phyloP scores from a whole-genome alignment of 2,329 filamentous ascomycete genomes.

The Phyllosticta citribraziliensis region DNA sequence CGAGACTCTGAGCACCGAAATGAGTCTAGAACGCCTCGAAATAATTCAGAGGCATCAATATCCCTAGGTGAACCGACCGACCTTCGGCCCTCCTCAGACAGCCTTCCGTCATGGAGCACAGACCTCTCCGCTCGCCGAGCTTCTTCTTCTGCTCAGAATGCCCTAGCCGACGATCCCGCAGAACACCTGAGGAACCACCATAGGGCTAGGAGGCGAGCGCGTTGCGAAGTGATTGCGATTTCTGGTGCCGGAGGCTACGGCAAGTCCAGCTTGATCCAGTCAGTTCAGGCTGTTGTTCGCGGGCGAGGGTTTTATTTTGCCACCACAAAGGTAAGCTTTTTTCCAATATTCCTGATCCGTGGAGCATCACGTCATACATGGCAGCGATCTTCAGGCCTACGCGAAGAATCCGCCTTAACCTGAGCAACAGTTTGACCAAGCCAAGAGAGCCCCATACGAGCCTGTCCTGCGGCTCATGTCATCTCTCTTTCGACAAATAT shows the following conservation, averaged over 20 bases:
- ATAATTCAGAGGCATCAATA: slow-evolving; percentile 9
- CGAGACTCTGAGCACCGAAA: slow-evolving; percentile 37
- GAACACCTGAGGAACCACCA: slow-evolving; percentile 1
- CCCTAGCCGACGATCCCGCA: slow-evolving; percentile 1
- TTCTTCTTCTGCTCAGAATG: slow-evolving; percentile 6
- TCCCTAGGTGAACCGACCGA: slow-evolving; percentile 1
- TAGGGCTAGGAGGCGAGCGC: slow-evolving; percentile 27
- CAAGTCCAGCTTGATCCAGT: slow-evolving; percentile 51
- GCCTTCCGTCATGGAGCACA: slow-evolving; percentile 1
- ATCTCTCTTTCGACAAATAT: slow-evolving; percentile 53
- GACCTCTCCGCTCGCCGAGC: neutral
- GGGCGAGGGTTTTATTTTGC: slow-evolving; percentile 49
- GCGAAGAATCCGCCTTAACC: neutral
- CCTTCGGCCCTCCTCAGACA: slow-evolving; percentile 6
- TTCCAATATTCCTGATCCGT: neutral
- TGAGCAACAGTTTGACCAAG: slow-evolving; percentile 41
- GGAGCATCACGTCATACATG: neutral
- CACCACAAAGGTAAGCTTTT: slow-evolving; percentile 34
- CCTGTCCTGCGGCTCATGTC: slow-evolving; percentile 51
- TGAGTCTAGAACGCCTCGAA: slow-evolving; percentile 6
- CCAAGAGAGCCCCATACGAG: slow-evolving; percentile 51
- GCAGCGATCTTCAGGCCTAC: neutral
- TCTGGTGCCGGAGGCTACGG: slow-evolving; percentile 48
- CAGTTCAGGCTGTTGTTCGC: slow-evolving; percentile 47
- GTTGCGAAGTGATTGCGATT: slow-evolving; percentile 51